These are phyloP conservation scores for Eucalyptus tenuipes DNA, from an alignment of 345 rosid species.

Conservation along the genomic window DNA sequence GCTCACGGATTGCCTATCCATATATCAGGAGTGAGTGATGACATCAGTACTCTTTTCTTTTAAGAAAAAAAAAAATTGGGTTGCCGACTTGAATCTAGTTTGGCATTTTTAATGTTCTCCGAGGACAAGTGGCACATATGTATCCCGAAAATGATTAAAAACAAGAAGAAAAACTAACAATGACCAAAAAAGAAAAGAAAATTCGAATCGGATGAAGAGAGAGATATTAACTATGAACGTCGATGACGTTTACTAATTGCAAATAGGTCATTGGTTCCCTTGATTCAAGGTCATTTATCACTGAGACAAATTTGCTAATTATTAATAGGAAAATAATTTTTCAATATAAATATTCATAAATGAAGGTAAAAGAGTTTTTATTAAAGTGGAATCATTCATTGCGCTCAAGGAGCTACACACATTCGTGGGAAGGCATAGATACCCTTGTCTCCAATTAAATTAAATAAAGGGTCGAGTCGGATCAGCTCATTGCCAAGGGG, in stretches of 20 bases:
- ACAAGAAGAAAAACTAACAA: not conserved
- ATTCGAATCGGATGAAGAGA: not conserved
- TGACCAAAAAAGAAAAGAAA: not conserved
- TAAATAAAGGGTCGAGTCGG: not conserved
- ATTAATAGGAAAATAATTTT: not conserved
- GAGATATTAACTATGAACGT: not conserved
- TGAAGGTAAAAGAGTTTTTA: not conserved
- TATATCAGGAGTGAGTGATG: too few species aligned
- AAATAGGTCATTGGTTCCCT: too few species aligned
- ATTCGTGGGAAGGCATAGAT: not conserved
- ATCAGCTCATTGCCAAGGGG: accelerated
- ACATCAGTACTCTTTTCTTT: too few species aligned
- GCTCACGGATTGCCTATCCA: too few species aligned
- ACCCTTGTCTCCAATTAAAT: not conserved
- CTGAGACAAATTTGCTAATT: not conserved
- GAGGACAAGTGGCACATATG: not conserved
- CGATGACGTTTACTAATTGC: not conserved
- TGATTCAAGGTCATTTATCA: not conserved
- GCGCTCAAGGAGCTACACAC: accelerated
- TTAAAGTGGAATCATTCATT: not conserved
- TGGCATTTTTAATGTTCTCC: not conserved
- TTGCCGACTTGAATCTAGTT: not conserved
- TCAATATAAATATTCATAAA: not conserved
- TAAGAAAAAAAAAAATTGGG: too few species aligned
- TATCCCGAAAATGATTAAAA: too few species aligned